Percentiles rank a stretch among this genome's conserved stretches.
Evolutionary conservation across 1,284 basidiomycete species (phyloP).

Genomic region (Tilletia setariae): DNA sequence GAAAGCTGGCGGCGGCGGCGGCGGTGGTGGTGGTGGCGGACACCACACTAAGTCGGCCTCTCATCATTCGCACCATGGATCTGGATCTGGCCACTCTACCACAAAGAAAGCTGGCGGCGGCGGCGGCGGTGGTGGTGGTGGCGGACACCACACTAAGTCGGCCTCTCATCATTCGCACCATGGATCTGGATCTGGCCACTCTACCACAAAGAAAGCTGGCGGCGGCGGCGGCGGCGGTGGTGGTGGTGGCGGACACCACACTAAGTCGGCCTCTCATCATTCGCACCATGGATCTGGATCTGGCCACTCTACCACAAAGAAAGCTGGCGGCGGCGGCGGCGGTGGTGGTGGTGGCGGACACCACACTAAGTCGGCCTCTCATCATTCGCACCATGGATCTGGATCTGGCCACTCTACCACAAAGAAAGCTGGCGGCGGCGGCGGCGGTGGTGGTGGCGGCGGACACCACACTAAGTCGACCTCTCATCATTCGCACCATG

Average conservation of each 20-base stretch:
- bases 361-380: neutral
- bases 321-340: neutral
- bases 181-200: neutral
- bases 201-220: neutral
- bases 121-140: neutral
- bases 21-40: no score
- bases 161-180: neutral
- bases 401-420: neutral
- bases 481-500: no score
- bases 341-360: neutral
- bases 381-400: neutral
- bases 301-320: neutral
- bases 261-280: neutral
- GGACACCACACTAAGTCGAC: no score
- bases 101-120: neutral
- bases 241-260: neutral
- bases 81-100: neutral
- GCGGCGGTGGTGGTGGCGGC: neutral
- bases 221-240: constrained; percentile 16
- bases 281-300: neutral
- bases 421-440: neutral
- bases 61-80: neutral
- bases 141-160: neutral
- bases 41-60: neutral
- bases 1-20: no score